phyloP scores from a whole-genome alignment of 371 early-diverging fungal genomes.

The Syncephalastrum contaminatum region DNA sequence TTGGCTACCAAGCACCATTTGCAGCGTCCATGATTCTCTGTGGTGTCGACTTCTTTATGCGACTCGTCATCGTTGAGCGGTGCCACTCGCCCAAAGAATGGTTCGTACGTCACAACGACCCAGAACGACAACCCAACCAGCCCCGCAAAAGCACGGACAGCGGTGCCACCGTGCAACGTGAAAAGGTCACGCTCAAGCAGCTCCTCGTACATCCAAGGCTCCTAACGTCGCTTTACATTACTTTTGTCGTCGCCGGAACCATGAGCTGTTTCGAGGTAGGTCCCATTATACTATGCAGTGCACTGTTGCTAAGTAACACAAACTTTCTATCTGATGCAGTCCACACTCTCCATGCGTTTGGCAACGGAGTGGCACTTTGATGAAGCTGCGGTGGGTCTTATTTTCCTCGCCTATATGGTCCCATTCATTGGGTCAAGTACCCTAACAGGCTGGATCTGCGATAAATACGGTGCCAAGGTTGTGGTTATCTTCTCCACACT shows the following conservation, averaged over 20 bases:
- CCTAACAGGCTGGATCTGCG: conserved; percentile 46
- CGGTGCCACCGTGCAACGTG: neutral
- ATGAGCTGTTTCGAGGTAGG: conserved; percentile 48
- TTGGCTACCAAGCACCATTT: conserved; percentile 70
- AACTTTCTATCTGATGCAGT: conserved; percentile 26
- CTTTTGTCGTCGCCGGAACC: conserved; percentile 30
- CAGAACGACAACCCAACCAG: conserved; percentile 4
- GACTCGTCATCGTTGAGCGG: conserved; percentile 53
- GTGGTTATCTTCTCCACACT: conserved; percentile 32
- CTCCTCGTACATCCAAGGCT: conserved; percentile 29
- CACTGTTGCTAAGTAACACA: neutral
- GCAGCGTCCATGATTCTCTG: conserved; percentile 68
- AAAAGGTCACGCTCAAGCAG: conserved; percentile 18
- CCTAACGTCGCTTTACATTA: conserved; percentile 31
- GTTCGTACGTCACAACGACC: conserved; percentile 20
- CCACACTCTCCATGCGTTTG: conserved; percentile 56
- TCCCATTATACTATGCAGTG: neutral
- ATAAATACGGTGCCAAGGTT: conserved; percentile 38
- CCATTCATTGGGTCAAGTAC: conserved; percentile 46
- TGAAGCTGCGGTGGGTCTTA: conserved; percentile 55
- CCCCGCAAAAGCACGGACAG: neutral
- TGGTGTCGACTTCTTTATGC: conserved; percentile 53
- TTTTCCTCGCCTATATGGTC: conserved; percentile 56
- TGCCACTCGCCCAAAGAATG: conserved; percentile 43
- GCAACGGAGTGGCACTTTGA: conserved; percentile 54